Base-by-base conservation (phyloP, 78 protist genomes). In the Protostelium mycophagum region DNA sequence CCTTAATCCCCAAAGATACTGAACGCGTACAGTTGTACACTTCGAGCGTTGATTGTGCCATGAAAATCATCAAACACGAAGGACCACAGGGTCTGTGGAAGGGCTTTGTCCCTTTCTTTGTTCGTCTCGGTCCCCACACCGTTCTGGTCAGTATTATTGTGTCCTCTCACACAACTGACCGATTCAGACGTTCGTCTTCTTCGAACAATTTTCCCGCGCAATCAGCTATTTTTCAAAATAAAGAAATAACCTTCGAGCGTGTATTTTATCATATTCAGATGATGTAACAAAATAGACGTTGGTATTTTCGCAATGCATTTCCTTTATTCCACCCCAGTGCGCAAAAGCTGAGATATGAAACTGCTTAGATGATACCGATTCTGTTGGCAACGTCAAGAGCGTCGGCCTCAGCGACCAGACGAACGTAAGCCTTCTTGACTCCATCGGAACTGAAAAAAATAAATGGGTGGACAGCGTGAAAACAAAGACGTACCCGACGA, bases 351-450 rank as follows among this genome's bases (percentile, higher is more conserved):
- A n/a, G n/a, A 51, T 51, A 51, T 25, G 16, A 85, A 5, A 23
- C 5, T 16, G 84, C 89, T 96, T 96, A 97, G 95, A 96, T 93
- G 92, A 98, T 93, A 86, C 98, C 98, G 38, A 97, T 97, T 95
- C 86, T 98, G 99, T 92, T 96, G 91, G 99, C 99, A 85, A 98
- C 95, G 63, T 94, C 98, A 63, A 96, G 95, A 34, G 99, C 99
- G 23, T 98, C 98, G 28, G 37, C 86, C 87, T 89, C 98, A 23
- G 91, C 88, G 0, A 94, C 87, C 25, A 99, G 91, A 38, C 93
- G 93, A 85, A 99, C 98, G 96, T 91, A 98, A 29, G 99, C 99
- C 98, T 98, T 99, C 98, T 99, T 99, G 36, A 51, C 85, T 36
- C 99, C 99, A 34, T 96, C 96, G 37, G 99, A 98, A 16, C 96